Evolutionary conservation across 140 eudicot genomes (phyloP).

Genomic region (Eryngium alpinum): DNA sequence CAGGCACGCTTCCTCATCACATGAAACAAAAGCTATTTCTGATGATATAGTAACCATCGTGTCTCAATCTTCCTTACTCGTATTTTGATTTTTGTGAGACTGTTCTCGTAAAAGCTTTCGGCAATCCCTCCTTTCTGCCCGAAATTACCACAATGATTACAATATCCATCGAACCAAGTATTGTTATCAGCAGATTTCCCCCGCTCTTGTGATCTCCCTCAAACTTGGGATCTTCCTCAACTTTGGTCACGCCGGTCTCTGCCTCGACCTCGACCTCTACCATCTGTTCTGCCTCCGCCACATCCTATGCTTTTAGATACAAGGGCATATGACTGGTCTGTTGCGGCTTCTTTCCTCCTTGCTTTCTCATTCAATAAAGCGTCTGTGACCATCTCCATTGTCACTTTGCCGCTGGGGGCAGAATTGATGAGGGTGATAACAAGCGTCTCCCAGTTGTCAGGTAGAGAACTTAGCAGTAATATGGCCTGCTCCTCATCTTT

Average conservation of each 20-base stretch:
- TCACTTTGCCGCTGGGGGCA: background rate
- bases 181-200: background rate
- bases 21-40: background rate
- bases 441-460: background rate
- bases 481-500: background rate
- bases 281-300: too few relatives aligned
- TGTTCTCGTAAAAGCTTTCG: background rate
- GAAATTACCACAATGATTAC: too few relatives aligned
- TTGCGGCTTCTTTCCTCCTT: background rate
- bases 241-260: background rate
- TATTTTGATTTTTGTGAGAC: background rate
- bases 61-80: background rate
- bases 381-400: constrained; percentile 5
- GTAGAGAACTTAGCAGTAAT: background rate
- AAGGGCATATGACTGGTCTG: background rate
- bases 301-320: background rate
- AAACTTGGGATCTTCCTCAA: background rate
- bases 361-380: background rate
- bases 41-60: background rate
- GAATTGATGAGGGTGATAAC: background rate
- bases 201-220: background rate
- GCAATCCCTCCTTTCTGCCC: too few relatives aligned
- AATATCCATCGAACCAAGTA: too few relatives aligned
- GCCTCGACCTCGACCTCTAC: background rate
- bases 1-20: background rate